Conservation (phyloP, 805 yeast genomes). For the Suhomyces kilbournensis region DNA sequence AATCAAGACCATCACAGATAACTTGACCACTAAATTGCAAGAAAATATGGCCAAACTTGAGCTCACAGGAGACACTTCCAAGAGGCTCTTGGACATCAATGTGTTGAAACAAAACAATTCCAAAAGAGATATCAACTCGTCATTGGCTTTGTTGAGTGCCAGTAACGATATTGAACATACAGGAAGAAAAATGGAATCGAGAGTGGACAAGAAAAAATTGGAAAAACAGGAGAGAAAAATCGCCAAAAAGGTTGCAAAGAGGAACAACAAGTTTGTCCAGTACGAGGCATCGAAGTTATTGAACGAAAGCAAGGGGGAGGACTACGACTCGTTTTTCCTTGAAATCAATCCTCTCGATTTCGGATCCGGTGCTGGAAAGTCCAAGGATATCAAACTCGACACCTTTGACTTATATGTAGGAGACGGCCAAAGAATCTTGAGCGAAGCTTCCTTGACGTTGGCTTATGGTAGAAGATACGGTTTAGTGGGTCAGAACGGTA, state of each 20-base stretch:
- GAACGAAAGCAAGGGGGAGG: constrained; percentile 58
- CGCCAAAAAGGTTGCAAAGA: constrained; percentile 94
- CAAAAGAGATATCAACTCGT: constrained; percentile 71
- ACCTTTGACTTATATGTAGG: constrained; percentile 94
- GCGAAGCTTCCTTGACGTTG: constrained; percentile 82
- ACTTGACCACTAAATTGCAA: constrained; percentile 50
- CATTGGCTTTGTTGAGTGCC: constrained; percentile 74
- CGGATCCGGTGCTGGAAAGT: constrained; percentile 80
- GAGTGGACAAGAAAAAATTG: constrained; percentile 94
- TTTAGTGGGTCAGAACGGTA: constrained; percentile 98
- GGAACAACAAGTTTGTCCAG: constrained; percentile 75
- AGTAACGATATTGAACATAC: constrained; percentile 84
- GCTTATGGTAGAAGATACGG: constrained; percentile 95
- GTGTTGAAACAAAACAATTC: constrained; percentile 54
- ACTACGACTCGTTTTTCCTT: constrained; percentile 92
- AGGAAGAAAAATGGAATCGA: constrained; percentile 86
- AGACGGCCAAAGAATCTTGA: constrained; percentile 87
- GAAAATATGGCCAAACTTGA: constrained; percentile 73
- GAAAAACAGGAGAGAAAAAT: constrained; percentile 97
- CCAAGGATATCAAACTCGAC: constrained; percentile 94
- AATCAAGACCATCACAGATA: constrained; percentile 43
- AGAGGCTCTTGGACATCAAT: constrained; percentile 78
- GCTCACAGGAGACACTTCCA: constrained; percentile 82
- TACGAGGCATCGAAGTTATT: constrained; percentile 94
- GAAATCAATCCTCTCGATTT: constrained; percentile 93